phyloP scores from a whole-genome alignment of 2,329 filamentous ascomycete species.

The Hortaea werneckii region DNA sequence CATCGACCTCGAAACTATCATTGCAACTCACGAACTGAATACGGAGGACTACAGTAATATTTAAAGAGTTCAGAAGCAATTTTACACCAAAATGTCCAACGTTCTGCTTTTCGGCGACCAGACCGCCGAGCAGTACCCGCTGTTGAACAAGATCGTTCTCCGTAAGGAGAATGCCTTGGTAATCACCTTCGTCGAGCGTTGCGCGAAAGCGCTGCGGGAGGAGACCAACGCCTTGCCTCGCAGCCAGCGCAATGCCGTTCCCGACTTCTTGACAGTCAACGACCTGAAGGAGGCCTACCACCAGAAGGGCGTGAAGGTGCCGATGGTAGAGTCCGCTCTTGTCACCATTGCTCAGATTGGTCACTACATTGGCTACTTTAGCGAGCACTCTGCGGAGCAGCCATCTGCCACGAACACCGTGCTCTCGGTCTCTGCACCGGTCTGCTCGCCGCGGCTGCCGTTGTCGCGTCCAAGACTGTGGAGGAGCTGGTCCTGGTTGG shows the following conservation, averaged over 20 bases:
- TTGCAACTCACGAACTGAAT: background rate
- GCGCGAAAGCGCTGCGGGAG: slow-evolving; percentile 47
- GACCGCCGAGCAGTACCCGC: slow-evolving; percentile 55
- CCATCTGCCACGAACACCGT: slow-evolving; percentile 40
- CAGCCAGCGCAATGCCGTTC: slow-evolving; percentile 48
- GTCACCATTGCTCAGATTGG: slow-evolving; percentile 56
- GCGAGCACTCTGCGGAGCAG: slow-evolving; percentile 44
- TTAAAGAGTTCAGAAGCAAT: background rate
- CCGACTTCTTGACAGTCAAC: slow-evolving; percentile 51
- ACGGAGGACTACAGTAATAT: background rate
- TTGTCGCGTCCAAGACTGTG: slow-evolving; percentile 53
- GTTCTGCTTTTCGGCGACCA: slow-evolving; percentile 61
- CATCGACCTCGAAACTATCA: background rate
- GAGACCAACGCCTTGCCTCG: slow-evolving; percentile 50
- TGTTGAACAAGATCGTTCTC: slow-evolving; percentile 42
- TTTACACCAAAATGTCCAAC: slow-evolving; percentile 29
- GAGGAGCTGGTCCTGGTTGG: slow-evolving; percentile 52
- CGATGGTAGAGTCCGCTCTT: slow-evolving; percentile 55
- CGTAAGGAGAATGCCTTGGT: slow-evolving; percentile 48
- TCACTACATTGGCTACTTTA: slow-evolving; percentile 57
- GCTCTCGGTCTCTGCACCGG: slow-evolving; percentile 60
- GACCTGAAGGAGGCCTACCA: slow-evolving; percentile 58
- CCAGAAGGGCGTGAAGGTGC: slow-evolving; percentile 45
- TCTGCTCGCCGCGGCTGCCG: slow-evolving; percentile 57
- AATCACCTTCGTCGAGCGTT: slow-evolving; percentile 51